Evolutionary conservation across 306 rosid species (phyloP).

Genomic region (Oxytropis ochrocephala): DNA sequence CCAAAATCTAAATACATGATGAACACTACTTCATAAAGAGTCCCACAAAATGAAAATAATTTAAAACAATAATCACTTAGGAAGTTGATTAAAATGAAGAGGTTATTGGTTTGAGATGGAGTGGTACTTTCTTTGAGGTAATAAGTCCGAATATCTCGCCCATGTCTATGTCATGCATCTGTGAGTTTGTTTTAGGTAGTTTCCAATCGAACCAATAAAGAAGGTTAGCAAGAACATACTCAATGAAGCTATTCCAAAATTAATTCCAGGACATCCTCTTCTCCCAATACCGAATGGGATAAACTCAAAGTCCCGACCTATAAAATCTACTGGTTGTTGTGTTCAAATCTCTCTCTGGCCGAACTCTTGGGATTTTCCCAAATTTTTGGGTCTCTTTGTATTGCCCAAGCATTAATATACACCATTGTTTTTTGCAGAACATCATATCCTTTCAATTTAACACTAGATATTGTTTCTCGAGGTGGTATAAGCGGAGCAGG

Average conservation of each 20-base stretch:
- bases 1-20: not conserved
- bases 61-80: too few species aligned
- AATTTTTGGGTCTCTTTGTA: not conserved
- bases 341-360: constrained; percentile 23
- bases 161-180: too few species aligned
- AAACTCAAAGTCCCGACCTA: constrained; percentile 2
- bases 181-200: too few species aligned
- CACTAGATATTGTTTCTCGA: not conserved
- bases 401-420: not conserved
- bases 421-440: not conserved
- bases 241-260: constrained; percentile 8
- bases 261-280: constrained; percentile 30
- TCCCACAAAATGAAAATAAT: too few species aligned
- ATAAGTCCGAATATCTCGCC: too few species aligned
- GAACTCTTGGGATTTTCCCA: not conserved
- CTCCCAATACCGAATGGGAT: constrained; percentile 30
- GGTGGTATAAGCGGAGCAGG: constrained; percentile 20
- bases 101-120: too few species aligned
- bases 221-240: constrained; percentile 36
- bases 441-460: not conserved
- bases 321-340: constrained; percentile 6
- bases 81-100: too few species aligned
- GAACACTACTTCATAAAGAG: too few species aligned
- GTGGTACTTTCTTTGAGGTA: too few species aligned
- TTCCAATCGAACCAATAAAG: too few species aligned